These are phyloP conservation scores for Pythium volutum DNA, from an alignment of 352 stramenopile species.

Conservation along the genomic window DNA sequence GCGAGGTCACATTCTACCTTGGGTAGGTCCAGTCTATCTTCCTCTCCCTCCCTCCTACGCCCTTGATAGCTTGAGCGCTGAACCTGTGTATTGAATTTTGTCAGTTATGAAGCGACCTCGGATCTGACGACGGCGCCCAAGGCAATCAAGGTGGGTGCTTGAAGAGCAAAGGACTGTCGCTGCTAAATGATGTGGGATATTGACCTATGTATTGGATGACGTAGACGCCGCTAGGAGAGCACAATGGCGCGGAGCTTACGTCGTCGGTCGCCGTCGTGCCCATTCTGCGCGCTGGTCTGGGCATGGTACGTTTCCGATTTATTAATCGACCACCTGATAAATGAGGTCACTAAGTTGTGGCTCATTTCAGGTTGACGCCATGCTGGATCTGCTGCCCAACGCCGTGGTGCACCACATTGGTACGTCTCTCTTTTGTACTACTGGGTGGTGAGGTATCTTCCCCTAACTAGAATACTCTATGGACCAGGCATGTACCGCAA, in stretches of 20 bases:
- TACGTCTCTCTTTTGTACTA: conserved; percentile 1
- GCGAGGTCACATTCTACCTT: conserved; percentile 98
- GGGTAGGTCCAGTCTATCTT: conserved; percentile 67
- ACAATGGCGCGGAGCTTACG: conserved; percentile 85
- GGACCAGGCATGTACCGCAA: conserved; percentile 85
- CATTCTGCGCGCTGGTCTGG: conserved; percentile 92
- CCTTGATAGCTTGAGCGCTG: too few relatives aligned
- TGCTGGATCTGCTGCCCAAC: conserved; percentile 96
- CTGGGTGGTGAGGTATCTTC: background rate
- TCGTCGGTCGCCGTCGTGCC: conserved; percentile 94
- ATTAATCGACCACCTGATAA: background rate
- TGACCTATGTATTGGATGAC: background rate
- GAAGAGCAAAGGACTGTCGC: background rate
- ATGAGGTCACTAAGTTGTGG: background rate
- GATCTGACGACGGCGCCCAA: conserved; percentile 67
- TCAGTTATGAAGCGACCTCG: conserved; percentile 79
- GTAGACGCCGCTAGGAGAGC: conserved; percentile 70
- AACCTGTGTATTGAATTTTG: background rate
- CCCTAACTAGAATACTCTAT: background rate
- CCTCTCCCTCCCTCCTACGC: too few relatives aligned
- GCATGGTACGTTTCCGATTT: conserved; percentile 46
- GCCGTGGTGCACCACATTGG: conserved; percentile 97
- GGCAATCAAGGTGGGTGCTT: conserved; percentile 54
- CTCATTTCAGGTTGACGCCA: conserved; percentile 89
- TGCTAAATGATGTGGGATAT: background rate